Evolutionary conservation across 176 grass and related monocot genomes (phyloP).

Genomic region (Juncus inflexus): DNA sequence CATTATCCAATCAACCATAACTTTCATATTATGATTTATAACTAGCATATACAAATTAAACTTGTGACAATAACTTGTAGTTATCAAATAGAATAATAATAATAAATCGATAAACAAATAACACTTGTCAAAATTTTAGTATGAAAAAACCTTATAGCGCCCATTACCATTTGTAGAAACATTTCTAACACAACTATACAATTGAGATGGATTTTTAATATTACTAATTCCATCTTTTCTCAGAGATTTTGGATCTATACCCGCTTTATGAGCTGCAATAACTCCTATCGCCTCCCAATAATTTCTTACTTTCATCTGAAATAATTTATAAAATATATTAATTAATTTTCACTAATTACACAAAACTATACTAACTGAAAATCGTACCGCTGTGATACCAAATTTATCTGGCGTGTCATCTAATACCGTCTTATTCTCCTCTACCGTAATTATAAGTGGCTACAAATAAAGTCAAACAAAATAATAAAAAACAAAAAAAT

Average conservation of each 20-base stretch:
- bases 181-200: slow-evolving; percentile 27
- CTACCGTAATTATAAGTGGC: slow-evolving; percentile 81
- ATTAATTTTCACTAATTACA: slow-evolving; percentile 6
- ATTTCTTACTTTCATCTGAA: slow-evolving; percentile 66
- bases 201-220: slow-evolving; percentile 33
- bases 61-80: too few relatives aligned
- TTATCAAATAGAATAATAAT: too few relatives aligned
- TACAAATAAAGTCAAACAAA: slow-evolving; percentile 31
- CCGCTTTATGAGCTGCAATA: slow-evolving; percentile 83
- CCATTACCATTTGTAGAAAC: slow-evolving; percentile 14
- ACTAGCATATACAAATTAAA: too few relatives aligned
- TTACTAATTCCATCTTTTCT: slow-evolving; percentile 48
- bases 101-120: too few relatives aligned
- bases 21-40: too few relatives aligned
- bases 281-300: slow-evolving; percentile 97
- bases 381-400: slow-evolving; percentile 47
- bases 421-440: slow-evolving; percentile 92
- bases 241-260: slow-evolving; percentile 66
- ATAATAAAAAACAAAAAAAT: not conserved
- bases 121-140: not conserved
- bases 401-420: slow-evolving; percentile 87
- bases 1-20: too few relatives aligned
- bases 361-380: slow-evolving; percentile 5
- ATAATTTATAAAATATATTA: slow-evolving; percentile 18
- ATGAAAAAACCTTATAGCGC: slow-evolving; percentile 29